phyloP scores from a whole-genome alignment of 2,329 filamentous ascomycete genomes.

The Massarina eburnea region DNA sequence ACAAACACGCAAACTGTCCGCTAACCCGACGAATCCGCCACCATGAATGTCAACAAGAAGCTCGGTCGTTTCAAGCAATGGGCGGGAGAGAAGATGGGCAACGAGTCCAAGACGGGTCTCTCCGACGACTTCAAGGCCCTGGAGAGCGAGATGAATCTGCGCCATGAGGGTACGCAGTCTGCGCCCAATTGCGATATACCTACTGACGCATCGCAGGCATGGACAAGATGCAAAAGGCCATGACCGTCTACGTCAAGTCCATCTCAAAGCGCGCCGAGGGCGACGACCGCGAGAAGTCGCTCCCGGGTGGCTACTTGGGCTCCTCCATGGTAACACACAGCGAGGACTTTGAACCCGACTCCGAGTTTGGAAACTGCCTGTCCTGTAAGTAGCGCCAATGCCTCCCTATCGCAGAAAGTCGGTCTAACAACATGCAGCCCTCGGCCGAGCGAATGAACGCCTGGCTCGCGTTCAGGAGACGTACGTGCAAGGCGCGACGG shows the following conservation, averaged over 20 bases:
- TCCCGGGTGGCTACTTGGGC: conserved; percentile 78
- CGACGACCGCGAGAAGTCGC: conserved; percentile 84
- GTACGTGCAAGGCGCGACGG: conserved; percentile 75
- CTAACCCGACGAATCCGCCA: conserved; percentile 10
- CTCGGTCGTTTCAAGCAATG: conserved; percentile 96
- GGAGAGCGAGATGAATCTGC: conserved; percentile 85
- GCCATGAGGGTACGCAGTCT: conserved; percentile 71
- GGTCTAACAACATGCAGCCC: conserved; percentile 50
- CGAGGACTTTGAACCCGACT: conserved; percentile 88
- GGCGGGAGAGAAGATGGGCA: conserved; percentile 95
- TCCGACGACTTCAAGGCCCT: conserved; percentile 90
- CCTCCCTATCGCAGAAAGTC: background rate
- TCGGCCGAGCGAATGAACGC: conserved; percentile 86
- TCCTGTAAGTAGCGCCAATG: conserved; percentile 56
- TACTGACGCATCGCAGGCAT: conserved; percentile 63
- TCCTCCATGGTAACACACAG: conserved; percentile 85
- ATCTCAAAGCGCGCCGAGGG: conserved; percentile 80
- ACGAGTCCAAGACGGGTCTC: conserved; percentile 81
- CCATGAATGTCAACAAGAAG: conserved; percentile 76
- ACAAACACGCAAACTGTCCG: background rate
- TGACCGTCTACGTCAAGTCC: conserved; percentile 84
- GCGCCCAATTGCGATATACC: conserved; percentile 13
- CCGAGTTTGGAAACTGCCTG: conserved; percentile 86
- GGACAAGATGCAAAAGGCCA: conserved; percentile 84
- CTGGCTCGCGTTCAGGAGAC: conserved; percentile 82